Evolutionary conservation across 2,329 filamentous ascomycete genomes (phyloP).

Genomic region (Monosporascus sp.): DNA sequence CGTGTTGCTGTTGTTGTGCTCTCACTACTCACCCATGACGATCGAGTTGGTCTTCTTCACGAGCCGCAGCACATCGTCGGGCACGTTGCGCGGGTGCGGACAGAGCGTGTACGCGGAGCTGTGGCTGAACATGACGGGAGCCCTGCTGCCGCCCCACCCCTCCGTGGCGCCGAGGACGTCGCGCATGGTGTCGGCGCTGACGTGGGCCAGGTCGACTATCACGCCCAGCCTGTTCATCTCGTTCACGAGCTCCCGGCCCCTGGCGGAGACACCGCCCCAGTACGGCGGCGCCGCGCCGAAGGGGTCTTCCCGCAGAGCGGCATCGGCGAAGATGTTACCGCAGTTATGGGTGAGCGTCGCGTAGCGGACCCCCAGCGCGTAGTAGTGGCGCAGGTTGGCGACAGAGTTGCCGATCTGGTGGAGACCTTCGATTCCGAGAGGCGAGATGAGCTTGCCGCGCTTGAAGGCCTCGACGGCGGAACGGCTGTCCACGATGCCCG

Average conservation of each 20-base stretch:
- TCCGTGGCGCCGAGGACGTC: slow-evolving; percentile 66
- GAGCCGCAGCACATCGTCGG: slow-evolving; percentile 72
- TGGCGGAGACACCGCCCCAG: slow-evolving; percentile 68
- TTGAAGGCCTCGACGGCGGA: slow-evolving; percentile 59
- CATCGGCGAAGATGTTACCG: slow-evolving; percentile 84
- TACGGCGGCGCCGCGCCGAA: slow-evolving; percentile 48
- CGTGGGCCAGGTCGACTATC: slow-evolving; percentile 85
- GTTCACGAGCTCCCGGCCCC: slow-evolving; percentile 62
- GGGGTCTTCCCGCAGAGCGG: slow-evolving; percentile 60
- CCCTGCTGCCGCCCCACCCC: slow-evolving; percentile 65
- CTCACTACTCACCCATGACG: slow-evolving; percentile 58
- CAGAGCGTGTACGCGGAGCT: slow-evolving; percentile 77
- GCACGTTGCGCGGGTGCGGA: slow-evolving; percentile 85
- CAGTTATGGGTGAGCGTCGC: slow-evolving; percentile 90
- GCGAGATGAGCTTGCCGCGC: slow-evolving; percentile 64
- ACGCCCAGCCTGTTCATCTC: slow-evolving; percentile 96
- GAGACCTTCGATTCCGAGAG: slow-evolving; percentile 77
- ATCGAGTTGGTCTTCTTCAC: slow-evolving; percentile 69
- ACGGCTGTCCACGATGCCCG: slow-evolving; percentile 53
- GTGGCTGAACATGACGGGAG: slow-evolving; percentile 86
- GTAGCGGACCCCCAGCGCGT: slow-evolving; percentile 78
- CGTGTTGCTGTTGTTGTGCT: neutral
- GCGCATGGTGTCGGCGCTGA: slow-evolving; percentile 73
- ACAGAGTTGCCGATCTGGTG: slow-evolving; percentile 89
- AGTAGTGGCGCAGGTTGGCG: slow-evolving; percentile 68